Conservation (phyloP, 208 protist species). For the Acanthamoeba royreba region DNA sequence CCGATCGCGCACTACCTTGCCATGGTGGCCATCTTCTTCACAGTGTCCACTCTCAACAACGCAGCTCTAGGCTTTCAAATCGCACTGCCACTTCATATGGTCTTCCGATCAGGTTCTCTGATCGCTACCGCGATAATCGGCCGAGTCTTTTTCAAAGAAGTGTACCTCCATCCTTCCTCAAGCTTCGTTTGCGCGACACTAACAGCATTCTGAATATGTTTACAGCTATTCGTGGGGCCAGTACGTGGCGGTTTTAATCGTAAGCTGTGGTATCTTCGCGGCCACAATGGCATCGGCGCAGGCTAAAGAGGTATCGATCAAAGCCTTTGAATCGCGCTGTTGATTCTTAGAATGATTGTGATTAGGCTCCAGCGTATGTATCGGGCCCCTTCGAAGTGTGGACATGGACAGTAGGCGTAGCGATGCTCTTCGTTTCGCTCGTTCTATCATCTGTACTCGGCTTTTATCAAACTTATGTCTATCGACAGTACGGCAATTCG, state of each 20-base stretch:
- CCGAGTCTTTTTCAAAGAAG: conserved; percentile 30
- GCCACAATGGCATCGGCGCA: conserved; percentile 22
- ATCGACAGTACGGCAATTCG: background rate
- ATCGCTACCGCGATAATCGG: conserved; percentile 10
- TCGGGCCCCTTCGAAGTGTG: background rate
- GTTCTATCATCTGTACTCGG: conserved; percentile 11
- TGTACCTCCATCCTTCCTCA: too few relatives aligned
- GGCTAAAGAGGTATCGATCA: background rate
- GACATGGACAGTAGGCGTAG: background rate
- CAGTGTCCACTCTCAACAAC: conserved; percentile 45
- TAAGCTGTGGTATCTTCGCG: conserved; percentile 26
- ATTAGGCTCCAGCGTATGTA: background rate
- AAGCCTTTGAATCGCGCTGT: too few relatives aligned
- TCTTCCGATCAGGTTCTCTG: conserved; percentile 37
- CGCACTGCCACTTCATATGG: conserved; percentile 42
- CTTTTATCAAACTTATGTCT: conserved; percentile 1
- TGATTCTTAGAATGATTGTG: too few relatives aligned
- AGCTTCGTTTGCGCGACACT: too few relatives aligned
- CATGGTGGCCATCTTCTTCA: conserved; percentile 45
- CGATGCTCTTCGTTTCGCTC: conserved; percentile 41
- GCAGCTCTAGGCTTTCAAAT: conserved; percentile 30
- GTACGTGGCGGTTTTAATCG: conserved; percentile 17
- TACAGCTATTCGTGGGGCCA: conserved; percentile 28
- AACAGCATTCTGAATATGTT: too few relatives aligned
- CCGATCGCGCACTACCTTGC: background rate